Conservation (phyloP, 768 basidiomycete genomes). For the Suillus decipiens region DNA sequence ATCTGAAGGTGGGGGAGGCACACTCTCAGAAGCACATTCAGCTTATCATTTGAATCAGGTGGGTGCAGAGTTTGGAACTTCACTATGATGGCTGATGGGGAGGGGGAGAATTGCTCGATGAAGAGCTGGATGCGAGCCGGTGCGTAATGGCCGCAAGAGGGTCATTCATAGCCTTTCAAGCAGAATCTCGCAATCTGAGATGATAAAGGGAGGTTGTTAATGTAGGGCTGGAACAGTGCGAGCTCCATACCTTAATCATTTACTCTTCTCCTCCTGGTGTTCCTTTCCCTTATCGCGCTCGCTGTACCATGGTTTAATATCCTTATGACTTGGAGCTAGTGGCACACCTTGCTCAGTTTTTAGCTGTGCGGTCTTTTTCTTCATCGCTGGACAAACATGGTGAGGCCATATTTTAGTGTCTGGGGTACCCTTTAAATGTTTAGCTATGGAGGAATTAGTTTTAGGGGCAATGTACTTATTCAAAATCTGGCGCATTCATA, state of each 20-base stretch:
- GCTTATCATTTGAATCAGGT: slow-evolving; percentile 9
- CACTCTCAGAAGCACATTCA: slow-evolving; percentile 8
- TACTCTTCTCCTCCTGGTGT: slow-evolving; percentile 30
- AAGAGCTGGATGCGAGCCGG: slow-evolving; percentile 51
- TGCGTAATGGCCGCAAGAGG: slow-evolving; percentile 75
- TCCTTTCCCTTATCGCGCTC: slow-evolving; percentile 25
- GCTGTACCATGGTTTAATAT: slow-evolving; percentile 80
- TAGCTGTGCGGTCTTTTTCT: slow-evolving; percentile 44
- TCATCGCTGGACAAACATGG: too few species aligned
- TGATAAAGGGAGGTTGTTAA: not conserved
- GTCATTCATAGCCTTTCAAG: slow-evolving; percentile 63
- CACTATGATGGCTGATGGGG: slow-evolving; percentile 22
- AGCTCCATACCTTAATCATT: slow-evolving; percentile 36
- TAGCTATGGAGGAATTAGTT: too few species aligned
- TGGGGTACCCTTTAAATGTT: too few species aligned
- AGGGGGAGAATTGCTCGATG: slow-evolving; percentile 22
- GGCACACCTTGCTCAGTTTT: slow-evolving; percentile 73
- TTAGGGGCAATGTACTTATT: too few species aligned
- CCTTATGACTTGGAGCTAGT: slow-evolving; percentile 72
- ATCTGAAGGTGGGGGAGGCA: slow-evolving; percentile 25
- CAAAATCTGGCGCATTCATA: too few species aligned
- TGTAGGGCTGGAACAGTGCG: not conserved
- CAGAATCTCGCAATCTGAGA: slow-evolving; percentile 60
- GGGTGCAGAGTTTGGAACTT: too few species aligned
- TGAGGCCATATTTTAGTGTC: too few species aligned